Evolutionary conservation across 495 filamentous ascomycete genomes (phyloP).

Genomic region (Podospora tetraspora): DNA sequence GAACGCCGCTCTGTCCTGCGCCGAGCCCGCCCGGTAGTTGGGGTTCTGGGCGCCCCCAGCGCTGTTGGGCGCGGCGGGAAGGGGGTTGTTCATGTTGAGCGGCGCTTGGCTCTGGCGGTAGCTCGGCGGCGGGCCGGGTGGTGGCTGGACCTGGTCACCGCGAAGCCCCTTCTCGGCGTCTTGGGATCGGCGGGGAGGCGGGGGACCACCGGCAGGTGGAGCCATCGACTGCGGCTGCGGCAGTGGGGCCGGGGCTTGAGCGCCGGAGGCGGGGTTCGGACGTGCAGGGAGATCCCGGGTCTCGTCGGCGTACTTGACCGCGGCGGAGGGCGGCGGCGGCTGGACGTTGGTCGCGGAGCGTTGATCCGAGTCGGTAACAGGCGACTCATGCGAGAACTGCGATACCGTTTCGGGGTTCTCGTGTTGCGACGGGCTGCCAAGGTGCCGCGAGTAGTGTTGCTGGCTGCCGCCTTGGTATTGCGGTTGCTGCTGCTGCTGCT

Average conservation of each 20-base stretch:
- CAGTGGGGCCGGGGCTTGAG: constrained; percentile 31
- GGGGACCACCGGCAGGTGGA: constrained; percentile 42
- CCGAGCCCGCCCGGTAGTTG: constrained; percentile 38
- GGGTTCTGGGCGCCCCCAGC: constrained; percentile 24
- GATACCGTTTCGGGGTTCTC: constrained; percentile 50
- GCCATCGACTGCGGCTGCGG: constrained; percentile 42
- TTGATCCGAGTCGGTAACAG: constrained; percentile 42
- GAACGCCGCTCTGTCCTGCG: constrained; percentile 34
- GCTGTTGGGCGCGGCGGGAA: constrained; percentile 39
- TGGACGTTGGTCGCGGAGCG: constrained; percentile 36
- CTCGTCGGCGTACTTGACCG: constrained; percentile 31
- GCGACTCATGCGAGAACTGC: constrained; percentile 60
- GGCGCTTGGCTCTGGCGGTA: constrained; percentile 45
- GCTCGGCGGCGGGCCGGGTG: constrained; percentile 42
- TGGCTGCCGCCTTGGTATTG: constrained; percentile 35
- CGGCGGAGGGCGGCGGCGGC: constrained; percentile 34
- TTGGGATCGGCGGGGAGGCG: constrained; percentile 41
- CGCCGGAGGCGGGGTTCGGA: constrained; percentile 24
- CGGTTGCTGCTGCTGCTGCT: constrained; percentile 31
- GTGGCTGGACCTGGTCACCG: constrained; percentile 34
- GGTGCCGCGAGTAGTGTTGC: constrained; percentile 31
- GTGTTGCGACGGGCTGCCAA: constrained; percentile 39
- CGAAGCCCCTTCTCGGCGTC: constrained; percentile 40
- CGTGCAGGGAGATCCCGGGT: constrained; percentile 32
- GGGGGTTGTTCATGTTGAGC: constrained; percentile 40